These are phyloP conservation scores for Cytospora piceae DNA, from an alignment of 2,329 filamentous ascomycete genomes.

Conservation along the genomic window DNA sequence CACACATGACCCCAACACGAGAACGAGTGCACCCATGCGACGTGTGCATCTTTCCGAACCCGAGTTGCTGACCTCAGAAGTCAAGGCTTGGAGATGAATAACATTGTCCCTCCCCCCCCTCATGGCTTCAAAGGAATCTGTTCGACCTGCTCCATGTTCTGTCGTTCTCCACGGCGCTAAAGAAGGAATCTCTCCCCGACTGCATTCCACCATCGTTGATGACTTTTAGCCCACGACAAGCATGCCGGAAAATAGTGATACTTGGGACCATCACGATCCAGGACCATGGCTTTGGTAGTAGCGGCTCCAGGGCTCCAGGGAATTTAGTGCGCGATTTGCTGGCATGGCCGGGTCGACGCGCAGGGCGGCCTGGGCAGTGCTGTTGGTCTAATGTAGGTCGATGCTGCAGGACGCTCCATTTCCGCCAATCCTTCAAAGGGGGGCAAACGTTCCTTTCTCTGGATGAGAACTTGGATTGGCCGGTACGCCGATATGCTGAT, in stretches of 20 bases:
- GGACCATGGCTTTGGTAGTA: neutral
- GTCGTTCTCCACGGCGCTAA: neutral
- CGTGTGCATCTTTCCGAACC: neutral
- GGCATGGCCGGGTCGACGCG: constrained; percentile 2
- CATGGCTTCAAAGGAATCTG: neutral
- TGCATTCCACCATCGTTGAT: neutral
- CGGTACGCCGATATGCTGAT: neutral
- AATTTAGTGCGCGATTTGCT: constrained; percentile 12
- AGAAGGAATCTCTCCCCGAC: neutral
- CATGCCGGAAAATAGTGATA: constrained; percentile 1
- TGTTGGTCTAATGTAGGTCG: constrained; percentile 19
- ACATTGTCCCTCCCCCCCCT: neutral
- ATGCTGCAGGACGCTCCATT: constrained; percentile 1
- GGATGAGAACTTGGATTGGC: neutral
- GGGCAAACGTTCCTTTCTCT: neutral
- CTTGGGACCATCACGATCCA: neutral
- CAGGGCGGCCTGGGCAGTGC: constrained; percentile 23
- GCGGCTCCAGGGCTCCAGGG: neutral
- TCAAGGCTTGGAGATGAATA: neutral
- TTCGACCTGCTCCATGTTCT: neutral
- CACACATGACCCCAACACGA: constrained; percentile 24
- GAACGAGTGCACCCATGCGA: neutral
- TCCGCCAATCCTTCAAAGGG: constrained; percentile 15
- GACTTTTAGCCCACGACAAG: constrained; percentile 1
- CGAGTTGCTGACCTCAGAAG: constrained; percentile 2